These are phyloP conservation scores for Cyberlindnera nakhonratchasimensis DNA, from an alignment of 805 yeast genomes.

Conservation along the genomic window DNA sequence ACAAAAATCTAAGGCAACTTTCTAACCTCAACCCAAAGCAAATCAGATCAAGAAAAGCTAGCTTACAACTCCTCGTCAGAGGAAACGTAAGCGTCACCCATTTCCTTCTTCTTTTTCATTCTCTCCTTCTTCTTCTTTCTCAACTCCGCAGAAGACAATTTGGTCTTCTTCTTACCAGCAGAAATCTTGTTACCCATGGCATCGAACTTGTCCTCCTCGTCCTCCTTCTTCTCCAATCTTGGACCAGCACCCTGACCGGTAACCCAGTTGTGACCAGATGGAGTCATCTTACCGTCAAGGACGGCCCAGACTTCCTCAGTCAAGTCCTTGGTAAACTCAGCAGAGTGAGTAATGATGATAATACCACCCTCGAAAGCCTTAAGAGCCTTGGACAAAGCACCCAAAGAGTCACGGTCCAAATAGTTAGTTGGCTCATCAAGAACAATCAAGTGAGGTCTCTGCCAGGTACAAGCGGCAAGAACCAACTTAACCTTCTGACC, in stretches of 20 bases:
- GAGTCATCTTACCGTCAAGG: constrained; percentile 96
- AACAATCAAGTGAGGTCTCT: constrained; percentile 99
- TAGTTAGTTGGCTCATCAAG: constrained; percentile 99
- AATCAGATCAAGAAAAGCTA: constrained; percentile 3
- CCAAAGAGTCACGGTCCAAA: constrained; percentile 98
- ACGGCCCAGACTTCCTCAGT: constrained; percentile 99
- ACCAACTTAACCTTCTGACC: constrained; percentile 99
- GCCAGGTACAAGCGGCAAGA: constrained; percentile 99
- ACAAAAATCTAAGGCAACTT: constrained; percentile 7
- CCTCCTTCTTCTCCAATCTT: constrained; percentile 95
- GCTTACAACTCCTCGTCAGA: constrained; percentile 72
- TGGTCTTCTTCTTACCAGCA: constrained; percentile 91
- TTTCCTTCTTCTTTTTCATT: constrained; percentile 99
- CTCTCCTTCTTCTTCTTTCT: constrained; percentile 99
- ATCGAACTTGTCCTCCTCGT: constrained; percentile 97
- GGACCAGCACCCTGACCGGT: constrained; percentile 99
- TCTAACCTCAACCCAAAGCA: neutral
- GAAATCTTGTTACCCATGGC: constrained; percentile 99
- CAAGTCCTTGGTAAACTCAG: constrained; percentile 98
- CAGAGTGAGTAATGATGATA: constrained; percentile 99
- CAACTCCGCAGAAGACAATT: constrained; percentile 97
- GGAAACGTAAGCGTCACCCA: constrained; percentile 99
- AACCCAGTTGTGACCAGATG: constrained; percentile 99
- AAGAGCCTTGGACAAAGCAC: constrained; percentile 98
- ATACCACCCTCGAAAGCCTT: constrained; percentile 99